A percentile compares a stretch with the other conserved stretches of the same genome.
Conservation (phyloP, 805 yeast species). For the Wickerhamomyces pijperi region DNA sequence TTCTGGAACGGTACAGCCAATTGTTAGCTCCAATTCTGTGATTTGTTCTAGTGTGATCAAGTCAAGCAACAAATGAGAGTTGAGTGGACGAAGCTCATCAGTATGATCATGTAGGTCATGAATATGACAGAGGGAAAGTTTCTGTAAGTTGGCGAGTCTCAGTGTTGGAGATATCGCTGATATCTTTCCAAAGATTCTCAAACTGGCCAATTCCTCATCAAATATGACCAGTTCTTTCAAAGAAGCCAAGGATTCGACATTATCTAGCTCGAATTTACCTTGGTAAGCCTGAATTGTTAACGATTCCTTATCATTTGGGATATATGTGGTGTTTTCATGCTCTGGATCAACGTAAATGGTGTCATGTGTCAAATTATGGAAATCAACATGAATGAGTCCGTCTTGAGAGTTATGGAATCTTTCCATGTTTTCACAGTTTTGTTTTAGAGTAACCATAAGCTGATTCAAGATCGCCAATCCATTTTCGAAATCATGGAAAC, state of each 20-base stretch:
- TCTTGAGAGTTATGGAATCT: slow-evolving; percentile 6
- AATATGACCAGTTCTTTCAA: slow-evolving; percentile 20
- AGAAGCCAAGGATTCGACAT: not conserved
- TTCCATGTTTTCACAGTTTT: slow-evolving; percentile 10
- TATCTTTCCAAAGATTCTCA: slow-evolving; percentile 21
- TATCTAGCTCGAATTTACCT: slow-evolving; percentile 4
- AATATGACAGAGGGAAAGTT: slow-evolving; percentile 30
- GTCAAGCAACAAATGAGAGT: slow-evolving; percentile 19
- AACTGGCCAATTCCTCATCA: slow-evolving; percentile 26
- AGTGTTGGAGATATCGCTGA: slow-evolving; percentile 10
- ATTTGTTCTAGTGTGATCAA: slow-evolving; percentile 21
- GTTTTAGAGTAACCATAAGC: slow-evolving; percentile 14
- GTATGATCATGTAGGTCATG: slow-evolving; percentile 35
- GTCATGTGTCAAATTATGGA: slow-evolving; percentile 4
- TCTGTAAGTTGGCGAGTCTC: slow-evolving; percentile 15
- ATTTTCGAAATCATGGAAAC: slow-evolving; percentile 17
- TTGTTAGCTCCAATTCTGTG: slow-evolving; percentile 34
- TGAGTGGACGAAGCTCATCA: slow-evolving; percentile 21
- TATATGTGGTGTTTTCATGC: slow-evolving; percentile 5
- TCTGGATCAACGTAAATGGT: slow-evolving; percentile 5
- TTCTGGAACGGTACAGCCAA: slow-evolving; percentile 40
- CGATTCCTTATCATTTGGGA: slow-evolving; percentile 2
- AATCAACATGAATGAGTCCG: slow-evolving; percentile 5
- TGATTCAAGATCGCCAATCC: slow-evolving; percentile 14
- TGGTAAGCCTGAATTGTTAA: slow-evolving; percentile 7